Conservation (phyloP, 805 yeast species). For the Ogataea paraovalis region DNA sequence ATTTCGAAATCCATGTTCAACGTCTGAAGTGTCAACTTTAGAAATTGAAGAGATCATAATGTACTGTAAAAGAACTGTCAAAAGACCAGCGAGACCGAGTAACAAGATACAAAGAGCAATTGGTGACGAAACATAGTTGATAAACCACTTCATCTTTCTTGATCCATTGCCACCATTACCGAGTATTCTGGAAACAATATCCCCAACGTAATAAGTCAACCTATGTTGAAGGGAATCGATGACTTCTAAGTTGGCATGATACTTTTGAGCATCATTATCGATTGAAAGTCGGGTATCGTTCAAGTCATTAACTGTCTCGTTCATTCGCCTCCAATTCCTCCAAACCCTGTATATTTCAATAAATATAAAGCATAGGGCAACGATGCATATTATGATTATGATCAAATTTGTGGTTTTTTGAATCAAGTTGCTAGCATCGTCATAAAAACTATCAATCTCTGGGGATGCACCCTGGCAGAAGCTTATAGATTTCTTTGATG, state of each 20-base stretch:
- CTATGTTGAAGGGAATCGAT: conserved; percentile 26
- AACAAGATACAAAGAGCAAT: conserved; percentile 47
- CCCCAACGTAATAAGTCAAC: conserved; percentile 15
- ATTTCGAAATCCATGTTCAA: conserved; percentile 9
- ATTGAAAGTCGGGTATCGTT: conserved; percentile 1
- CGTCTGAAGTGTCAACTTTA: conserved; percentile 5
- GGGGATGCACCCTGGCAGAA: conserved; percentile 40
- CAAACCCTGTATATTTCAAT: conserved; percentile 44
- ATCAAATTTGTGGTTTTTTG: conserved; percentile 36
- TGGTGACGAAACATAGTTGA: conserved; percentile 49
- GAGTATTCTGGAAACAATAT: conserved; percentile 11
- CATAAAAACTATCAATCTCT: conserved; percentile 38
- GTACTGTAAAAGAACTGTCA: conserved; percentile 52
- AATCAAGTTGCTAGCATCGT: conserved; percentile 29
- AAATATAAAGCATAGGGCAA: conserved; percentile 38
- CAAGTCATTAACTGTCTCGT: conserved; percentile 29
- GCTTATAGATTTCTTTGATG: conserved; percentile 30
- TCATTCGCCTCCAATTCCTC: conserved; percentile 44
- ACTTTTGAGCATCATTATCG: neutral
- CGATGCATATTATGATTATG: conserved; percentile 34
- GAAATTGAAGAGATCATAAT: conserved; percentile 34
- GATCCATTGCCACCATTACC: conserved; percentile 10
- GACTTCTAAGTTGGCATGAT: conserved; percentile 22
- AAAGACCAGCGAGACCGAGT: conserved; percentile 54
- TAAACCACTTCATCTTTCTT: conserved; percentile 37